Conservation (phyloP, 2,329 filamentous ascomycete genomes). For the Cryphonectria nitschkei region DNA sequence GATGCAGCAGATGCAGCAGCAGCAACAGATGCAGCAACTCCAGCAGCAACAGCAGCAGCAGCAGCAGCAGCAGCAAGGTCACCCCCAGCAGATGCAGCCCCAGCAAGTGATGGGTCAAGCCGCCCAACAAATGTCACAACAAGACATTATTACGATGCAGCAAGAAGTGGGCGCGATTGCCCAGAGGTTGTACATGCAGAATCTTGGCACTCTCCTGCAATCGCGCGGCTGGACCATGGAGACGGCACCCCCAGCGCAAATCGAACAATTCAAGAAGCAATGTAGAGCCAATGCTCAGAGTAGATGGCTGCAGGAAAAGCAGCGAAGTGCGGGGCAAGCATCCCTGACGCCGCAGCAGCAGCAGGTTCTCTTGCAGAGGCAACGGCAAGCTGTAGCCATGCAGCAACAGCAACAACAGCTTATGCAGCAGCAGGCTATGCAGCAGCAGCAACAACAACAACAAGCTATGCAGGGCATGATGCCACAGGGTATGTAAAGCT, state of each 20-base stretch:
- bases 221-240: slow-evolving; percentile 46
- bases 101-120: slow-evolving; percentile 28
- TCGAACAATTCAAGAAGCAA: slow-evolving; percentile 49
- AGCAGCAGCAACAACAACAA: slow-evolving; percentile 46
- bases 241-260: slow-evolving; percentile 50
- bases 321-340: slow-evolving; percentile 15
- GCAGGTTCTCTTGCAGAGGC: slow-evolving; percentile 34
- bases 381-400: slow-evolving; percentile 42
- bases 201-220: slow-evolving; percentile 40
- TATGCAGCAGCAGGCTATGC: slow-evolving; percentile 33
- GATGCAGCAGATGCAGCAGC: slow-evolving; percentile 38
- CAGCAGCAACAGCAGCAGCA: slow-evolving; percentile 37
- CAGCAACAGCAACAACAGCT: slow-evolving; percentile 46
- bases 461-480: slow-evolving; percentile 58
- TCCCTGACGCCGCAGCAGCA: slow-evolving; percentile 2
- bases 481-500: slow-evolving; percentile 52
- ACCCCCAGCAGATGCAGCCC: slow-evolving; percentile 39
- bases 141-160: slow-evolving; percentile 3
- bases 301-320: slow-evolving; percentile 32
- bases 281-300: slow-evolving; percentile 46
- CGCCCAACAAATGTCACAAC: slow-evolving; percentile 27
- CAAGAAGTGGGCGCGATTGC: slow-evolving; percentile 27
- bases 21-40: slow-evolving; percentile 37
- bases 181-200: slow-evolving; percentile 42
- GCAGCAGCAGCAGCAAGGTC: slow-evolving; percentile 38